Conservation (phyloP, 2,329 filamentous ascomycete genomes). For the Graphium sp. region DNA sequence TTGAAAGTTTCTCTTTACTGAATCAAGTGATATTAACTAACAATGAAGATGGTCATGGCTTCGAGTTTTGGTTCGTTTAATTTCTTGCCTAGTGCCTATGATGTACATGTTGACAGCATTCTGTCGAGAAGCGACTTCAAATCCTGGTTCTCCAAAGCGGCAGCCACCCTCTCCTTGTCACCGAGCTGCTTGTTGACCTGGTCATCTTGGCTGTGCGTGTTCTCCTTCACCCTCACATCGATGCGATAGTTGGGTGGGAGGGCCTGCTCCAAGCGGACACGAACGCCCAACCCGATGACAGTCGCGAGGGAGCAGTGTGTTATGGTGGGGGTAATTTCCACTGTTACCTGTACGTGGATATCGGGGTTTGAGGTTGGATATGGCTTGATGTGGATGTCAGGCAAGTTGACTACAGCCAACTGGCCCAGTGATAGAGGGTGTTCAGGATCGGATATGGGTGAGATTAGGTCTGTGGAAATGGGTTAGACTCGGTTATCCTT, state of each 20-base stretch:
- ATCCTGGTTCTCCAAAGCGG: constrained; percentile 84
- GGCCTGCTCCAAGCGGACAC: constrained; percentile 78
- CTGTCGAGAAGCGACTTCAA: constrained; percentile 77
- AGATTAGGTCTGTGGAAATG: constrained; percentile 63
- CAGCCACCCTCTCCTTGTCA: constrained; percentile 92
- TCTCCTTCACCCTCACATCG: constrained; percentile 87
- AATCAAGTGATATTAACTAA: background rate
- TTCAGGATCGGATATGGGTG: constrained; percentile 88
- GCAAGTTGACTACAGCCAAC: constrained; percentile 87
- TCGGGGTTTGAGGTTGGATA: constrained; percentile 18
- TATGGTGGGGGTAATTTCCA: constrained; percentile 89
- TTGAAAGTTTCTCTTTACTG: too few relatives aligned
- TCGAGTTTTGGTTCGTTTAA: too few relatives aligned
- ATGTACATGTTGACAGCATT: constrained; percentile 79
- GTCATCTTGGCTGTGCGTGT: constrained; percentile 86
- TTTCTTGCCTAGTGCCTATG: too few relatives aligned
- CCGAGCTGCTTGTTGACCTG: constrained; percentile 94
- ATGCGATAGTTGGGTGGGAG: constrained; percentile 83
- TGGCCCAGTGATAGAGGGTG: constrained; percentile 89
- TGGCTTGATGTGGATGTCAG: constrained; percentile 62
- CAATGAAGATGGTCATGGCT: background rate
- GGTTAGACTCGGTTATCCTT: too few relatives aligned
- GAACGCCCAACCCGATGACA: constrained; percentile 84
- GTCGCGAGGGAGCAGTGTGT: constrained; percentile 94
- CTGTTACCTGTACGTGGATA: constrained; percentile 56